These are phyloP conservation scores for Chrysophaeum taylorii DNA, from an alignment of 352 stramenopile species.

Conservation along the genomic window DNA sequence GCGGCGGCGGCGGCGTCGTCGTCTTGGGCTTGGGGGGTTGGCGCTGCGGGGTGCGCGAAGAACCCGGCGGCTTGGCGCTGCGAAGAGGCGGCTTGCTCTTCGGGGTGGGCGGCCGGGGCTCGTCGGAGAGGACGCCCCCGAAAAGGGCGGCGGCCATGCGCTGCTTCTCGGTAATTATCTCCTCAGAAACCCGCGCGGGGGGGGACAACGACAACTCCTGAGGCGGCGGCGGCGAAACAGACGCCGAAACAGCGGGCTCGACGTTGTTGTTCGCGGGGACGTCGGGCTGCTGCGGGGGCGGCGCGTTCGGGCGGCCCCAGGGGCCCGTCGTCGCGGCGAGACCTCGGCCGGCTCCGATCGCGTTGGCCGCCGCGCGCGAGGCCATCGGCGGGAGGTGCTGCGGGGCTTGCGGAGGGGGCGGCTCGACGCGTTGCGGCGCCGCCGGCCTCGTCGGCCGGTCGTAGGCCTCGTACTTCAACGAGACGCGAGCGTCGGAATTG, in stretches of 20 bases:
- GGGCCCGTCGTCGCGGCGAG: not conserved
- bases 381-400: constrained; percentile 21
- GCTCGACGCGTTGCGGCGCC: not conserved
- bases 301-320: not conserved
- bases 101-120: not conserved
- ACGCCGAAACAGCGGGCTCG: constrained; percentile 22
- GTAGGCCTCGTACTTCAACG: constrained; percentile 70
- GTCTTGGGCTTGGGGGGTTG: no score
- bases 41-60: no score
- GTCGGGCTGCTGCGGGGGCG: constrained; percentile 10
- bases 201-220: no score
- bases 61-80: not conserved
- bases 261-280: constrained; percentile 22
- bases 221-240: constrained; percentile 37
- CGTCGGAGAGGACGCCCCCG: constrained; percentile 65
- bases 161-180: constrained; percentile 68
- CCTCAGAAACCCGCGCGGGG: no score
- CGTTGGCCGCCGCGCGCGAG: constrained; percentile 16
- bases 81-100: not conserved
- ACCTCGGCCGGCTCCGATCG: not conserved
- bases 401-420: no score
- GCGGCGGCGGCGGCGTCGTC: not conserved
- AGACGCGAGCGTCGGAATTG: no score
- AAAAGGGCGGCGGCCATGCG: constrained; percentile 87
- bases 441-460: constrained; percentile 49